Base-by-base conservation (phyloP, 2,329 filamentous ascomycete species). In the Talaromyces funiculosus region DNA sequence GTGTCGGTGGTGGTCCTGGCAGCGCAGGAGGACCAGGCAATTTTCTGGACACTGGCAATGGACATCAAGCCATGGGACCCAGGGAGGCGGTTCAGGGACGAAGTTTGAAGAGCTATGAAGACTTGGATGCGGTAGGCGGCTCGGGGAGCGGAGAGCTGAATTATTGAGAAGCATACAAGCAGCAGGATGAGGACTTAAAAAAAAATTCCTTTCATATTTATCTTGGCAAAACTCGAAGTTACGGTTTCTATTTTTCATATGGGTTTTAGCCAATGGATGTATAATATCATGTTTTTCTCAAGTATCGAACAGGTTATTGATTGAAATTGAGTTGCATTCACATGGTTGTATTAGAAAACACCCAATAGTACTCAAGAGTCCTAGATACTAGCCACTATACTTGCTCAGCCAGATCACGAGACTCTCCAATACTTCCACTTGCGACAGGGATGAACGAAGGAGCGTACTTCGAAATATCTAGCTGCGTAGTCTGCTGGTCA, bases 21-120 rank as follows among this genome's bases (percentile, higher is more conserved):
- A 51, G 49, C 20, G 18, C 33, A 37, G 58, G 49, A n/a, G 66
- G 64, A 3, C 66, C 70, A 22, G 82, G 61, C 75, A 80, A 65
- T 72, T 77, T 67, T 4, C 75, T 75, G 65, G 69, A 65, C 67
- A 78, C 62, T 75, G 81, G 81, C 2, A 89, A 90, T 53, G 88
- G 89, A 40, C 88, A 84, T 24, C 86, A 88, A 58, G 79, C 79
- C 35, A 86, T 92, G 62, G 92, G 92, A 0, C 93, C 94, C 20
- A 85, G 90, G 20, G 92, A 97, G 75, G 93, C 94, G 10, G 92
- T 96, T 0, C 90, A 95, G 67, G 94, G 94, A 4, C 86, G 94
- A 61, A 96, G 90, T 63, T 78, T 99, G 65, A 96, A 96, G 82
- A 97, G 91, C 74, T 99, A 99, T 72, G 95, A 99, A 75, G 94